Base-by-base conservation (phyloP, 2,329 filamentous ascomycete species). In the Aureobasidium sp. region DNA sequence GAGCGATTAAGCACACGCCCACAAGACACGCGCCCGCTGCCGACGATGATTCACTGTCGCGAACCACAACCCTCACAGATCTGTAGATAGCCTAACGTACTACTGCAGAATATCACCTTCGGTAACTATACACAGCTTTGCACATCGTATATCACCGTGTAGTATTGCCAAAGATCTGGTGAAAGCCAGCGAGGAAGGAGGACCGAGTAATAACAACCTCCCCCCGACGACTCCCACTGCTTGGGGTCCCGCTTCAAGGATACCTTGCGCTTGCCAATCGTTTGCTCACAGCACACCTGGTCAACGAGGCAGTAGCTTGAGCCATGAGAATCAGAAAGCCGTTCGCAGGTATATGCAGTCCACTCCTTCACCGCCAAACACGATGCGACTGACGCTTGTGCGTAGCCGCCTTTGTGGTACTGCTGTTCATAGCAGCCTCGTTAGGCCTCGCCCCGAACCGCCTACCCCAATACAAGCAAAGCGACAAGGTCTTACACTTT, bases 401-500 rank as follows among this genome's bases (percentile, higher is more conserved):
- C 37, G 54, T 49, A 79, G 78, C 71, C 63, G 74, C 74, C 63
- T 80, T 86, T 70, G 67, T 77, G 67, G 75, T 80, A 68, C 83
- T 97, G 68, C 79, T 91, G 67, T 80, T 96, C 64, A 76, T 89
- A 37, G 74, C 75, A 60, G 91, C 84, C 65, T 95, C 93, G 72
- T 82, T 87, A 65, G 91, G 91, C 67, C 87, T 97, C 62, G 86
- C 90, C 35, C 78, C 78, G 68, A 64, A 76, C 72, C 72, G 78
- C 71, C 66, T 68, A 29, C 79, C 83, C 19, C 76, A 79, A 70
- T 82, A 93, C 72, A 91, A 95, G 63, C 77, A 80, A 64, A 78
- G 75, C 79, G 92, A 97, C 82, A 97, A 99, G 76, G 79, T 89
- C 70, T 82, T 97, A 31, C 94, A 97, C 76, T 82, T 89, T 68